Evolutionary conservation across 1,284 basidiomycete genomes (phyloP), one percentile per base, ranked within the genome.

Genomic region (Omphalotus olearius): DNA sequence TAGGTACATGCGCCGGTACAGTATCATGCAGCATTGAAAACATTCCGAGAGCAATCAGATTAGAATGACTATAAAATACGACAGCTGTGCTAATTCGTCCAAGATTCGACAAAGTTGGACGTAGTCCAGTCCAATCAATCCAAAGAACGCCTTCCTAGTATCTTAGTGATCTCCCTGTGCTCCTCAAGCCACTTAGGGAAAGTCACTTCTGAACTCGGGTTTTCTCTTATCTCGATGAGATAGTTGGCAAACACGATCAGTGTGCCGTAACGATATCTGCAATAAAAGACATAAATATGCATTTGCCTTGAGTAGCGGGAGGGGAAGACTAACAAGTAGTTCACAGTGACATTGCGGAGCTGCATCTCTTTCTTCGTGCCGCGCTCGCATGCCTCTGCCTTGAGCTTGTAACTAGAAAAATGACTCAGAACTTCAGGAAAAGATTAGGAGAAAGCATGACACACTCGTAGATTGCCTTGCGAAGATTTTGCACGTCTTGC

Each of bases 171-270:
- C 69, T 97, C 93, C 47, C 91, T 74, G 60, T 84, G 88, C 62
- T 91, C 84, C 46, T 73, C 75, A 55, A 97, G 73, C 93, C 94
- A 97, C 39, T 76, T 76, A 3, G 90, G 84, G 73, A 97, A 97
- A 0, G 80, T 78, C 13, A 73, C 65, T 49, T 79, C 68, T 7
- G 65, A 55, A 44, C 65, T 64, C 4, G 64, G 72, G 42, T 67
- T 65, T 57, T 81, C 78, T 54, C 73, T 73, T 64, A 76, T 79
- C 69, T 98, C 96, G 50, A 99, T 83, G 58, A 99, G 74, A 68
- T 97, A 99, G 67, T 97, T 95, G 25, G 97, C 90, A 57, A 99
- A 93, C 6, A 93, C 93, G 60, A 99, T 97, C 43, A 98, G 73
- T 6, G 91, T 88, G 1, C 91, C 94, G 64, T 98, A 97, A 54